Conservation (phyloP, 2,329 filamentous ascomycete species). For the Parafenestella ontariensis region DNA sequence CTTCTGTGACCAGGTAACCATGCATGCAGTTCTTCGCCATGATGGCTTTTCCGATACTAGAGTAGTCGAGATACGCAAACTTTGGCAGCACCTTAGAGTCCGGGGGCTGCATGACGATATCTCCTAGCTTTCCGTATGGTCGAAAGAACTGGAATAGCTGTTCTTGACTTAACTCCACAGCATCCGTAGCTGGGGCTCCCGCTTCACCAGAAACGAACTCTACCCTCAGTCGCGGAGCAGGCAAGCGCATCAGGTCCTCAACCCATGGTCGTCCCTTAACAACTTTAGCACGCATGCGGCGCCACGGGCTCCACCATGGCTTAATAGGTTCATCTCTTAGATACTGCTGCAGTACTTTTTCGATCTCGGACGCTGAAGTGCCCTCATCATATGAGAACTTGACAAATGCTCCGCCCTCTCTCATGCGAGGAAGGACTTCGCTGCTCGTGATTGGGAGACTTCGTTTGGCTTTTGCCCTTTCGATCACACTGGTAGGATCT, state of each 20-base stretch:
- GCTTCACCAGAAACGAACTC: conserved; percentile 81
- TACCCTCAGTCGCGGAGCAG: conserved; percentile 76
- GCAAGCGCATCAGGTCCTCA: conserved; percentile 86
- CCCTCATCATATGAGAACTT: conserved; percentile 72
- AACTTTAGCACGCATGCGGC: conserved; percentile 72
- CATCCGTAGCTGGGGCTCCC: conserved; percentile 72
- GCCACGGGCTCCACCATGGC: conserved; percentile 90
- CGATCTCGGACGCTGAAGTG: conserved; percentile 61
- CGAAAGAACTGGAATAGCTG: conserved; percentile 86
- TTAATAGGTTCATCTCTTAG: conserved; percentile 75
- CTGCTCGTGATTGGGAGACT: conserved; percentile 72
- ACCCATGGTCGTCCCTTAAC: conserved; percentile 91
- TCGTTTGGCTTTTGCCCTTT: conserved; percentile 66
- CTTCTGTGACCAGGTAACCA: conserved; percentile 74
- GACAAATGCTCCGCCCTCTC: conserved; percentile 93
- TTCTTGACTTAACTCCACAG: conserved; percentile 84
- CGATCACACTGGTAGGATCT: conserved; percentile 61
- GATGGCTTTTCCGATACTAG: conserved; percentile 74
- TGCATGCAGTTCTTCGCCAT: conserved; percentile 95
- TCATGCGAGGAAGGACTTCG: conserved; percentile 81
- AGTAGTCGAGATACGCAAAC: conserved; percentile 81
- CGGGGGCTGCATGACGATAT: conserved; percentile 81
- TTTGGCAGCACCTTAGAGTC: conserved; percentile 86
- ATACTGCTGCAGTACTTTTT: conserved; percentile 66
- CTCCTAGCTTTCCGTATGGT: conserved; percentile 85